Evolutionary conservation across 139 green algal species (phyloP).

Genomic region (Mesotaenium endlicherianum): DNA sequence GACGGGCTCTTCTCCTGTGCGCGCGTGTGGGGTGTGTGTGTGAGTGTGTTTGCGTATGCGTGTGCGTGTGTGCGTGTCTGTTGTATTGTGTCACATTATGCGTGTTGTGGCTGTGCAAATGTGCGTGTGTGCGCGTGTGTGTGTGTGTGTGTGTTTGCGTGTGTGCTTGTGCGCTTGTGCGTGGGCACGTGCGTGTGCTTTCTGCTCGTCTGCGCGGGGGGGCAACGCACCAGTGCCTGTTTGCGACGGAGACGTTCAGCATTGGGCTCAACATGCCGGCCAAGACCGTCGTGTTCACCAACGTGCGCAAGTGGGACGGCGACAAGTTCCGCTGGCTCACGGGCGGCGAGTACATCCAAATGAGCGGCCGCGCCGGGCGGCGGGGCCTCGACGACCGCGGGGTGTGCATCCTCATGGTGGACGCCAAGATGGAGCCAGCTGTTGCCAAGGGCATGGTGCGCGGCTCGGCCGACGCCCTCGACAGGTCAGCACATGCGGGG

Average conservation of each 20-base stretch:
- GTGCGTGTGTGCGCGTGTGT: neutral
- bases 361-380: constrained; percentile 71
- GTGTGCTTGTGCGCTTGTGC: neutral
- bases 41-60: neutral
- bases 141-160: neutral
- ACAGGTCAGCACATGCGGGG: too few species aligned
- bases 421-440: constrained; percentile 74
- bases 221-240: constrained; percentile 50
- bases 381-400: constrained; percentile 67
- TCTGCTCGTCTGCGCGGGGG: too few species aligned
- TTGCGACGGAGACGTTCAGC: constrained; percentile 84
- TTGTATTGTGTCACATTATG: too few species aligned
- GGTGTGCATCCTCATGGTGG: constrained; percentile 84
- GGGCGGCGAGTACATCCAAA: constrained; percentile 89
- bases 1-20: too few species aligned
- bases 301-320: constrained; percentile 77
- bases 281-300: constrained; percentile 76
- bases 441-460: constrained; percentile 78
- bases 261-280: constrained; percentile 86
- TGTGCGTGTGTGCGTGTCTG: too few species aligned
- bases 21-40: neutral
- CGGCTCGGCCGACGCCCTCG: constrained; percentile 73
- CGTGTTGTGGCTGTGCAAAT: too few species aligned
- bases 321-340: constrained; percentile 27
- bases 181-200: neutral